phyloP scores from a whole-genome alignment of 2,329 filamentous ascomycete genomes.

The Tolypocladium tundrense region DNA sequence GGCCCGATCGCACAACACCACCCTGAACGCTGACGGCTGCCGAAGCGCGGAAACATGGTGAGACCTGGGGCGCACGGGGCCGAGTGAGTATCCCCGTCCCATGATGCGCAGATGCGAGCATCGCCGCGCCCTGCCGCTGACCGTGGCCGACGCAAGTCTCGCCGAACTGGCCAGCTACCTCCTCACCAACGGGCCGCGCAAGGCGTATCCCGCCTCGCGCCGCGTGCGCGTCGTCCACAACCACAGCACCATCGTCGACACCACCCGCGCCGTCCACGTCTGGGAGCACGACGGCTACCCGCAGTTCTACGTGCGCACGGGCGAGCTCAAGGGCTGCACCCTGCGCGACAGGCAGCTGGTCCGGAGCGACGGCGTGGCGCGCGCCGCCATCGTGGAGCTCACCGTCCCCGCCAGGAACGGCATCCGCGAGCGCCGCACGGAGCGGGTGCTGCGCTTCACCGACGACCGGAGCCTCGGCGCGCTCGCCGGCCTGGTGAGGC shows the following conservation, averaged over 20 bases:
- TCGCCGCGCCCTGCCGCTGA: background rate
- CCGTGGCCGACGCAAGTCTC: conserved; percentile 8
- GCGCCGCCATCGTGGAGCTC: conserved; percentile 20
- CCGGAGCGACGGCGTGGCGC: conserved; percentile 10
- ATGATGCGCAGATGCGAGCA: background rate
- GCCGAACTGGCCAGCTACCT: conserved; percentile 15
- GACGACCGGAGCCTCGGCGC: conserved; percentile 24
- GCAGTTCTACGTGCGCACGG: conserved; percentile 29
- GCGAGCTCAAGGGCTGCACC: conserved; percentile 17
- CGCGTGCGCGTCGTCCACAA: conserved; percentile 24
- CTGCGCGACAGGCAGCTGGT: conserved; percentile 16
- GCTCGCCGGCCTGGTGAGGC: conserved; percentile 19
- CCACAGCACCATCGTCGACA: conserved; percentile 24
- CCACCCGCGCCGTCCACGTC: conserved; percentile 23
- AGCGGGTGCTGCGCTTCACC: conserved; percentile 27
- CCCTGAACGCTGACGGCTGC: background rate
- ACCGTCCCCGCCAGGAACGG: conserved; percentile 15
- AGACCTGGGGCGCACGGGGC: conserved; percentile 6
- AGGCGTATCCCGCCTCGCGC: conserved; percentile 13
- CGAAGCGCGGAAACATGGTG: background rate
- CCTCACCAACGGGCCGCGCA: conserved; percentile 15
- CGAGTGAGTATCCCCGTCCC: conserved; percentile 4
- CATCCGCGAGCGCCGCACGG: conserved; percentile 14
- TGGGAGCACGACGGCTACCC: conserved; percentile 40
- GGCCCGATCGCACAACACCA: background rate